phyloP scores from a whole-genome alignment of 441 rosid genomes.

The Erodium texanum region DNA sequence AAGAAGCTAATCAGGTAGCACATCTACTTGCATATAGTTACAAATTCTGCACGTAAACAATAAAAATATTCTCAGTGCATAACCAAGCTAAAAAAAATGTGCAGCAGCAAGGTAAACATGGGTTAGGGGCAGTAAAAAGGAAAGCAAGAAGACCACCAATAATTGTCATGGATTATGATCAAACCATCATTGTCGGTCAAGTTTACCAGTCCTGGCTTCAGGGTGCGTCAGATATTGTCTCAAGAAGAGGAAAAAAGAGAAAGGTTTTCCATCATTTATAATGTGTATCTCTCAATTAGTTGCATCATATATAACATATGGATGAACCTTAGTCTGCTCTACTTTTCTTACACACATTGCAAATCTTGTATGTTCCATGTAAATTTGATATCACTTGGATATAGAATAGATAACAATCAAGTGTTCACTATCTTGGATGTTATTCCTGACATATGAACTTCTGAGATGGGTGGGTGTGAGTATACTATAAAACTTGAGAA shows the following conservation, averaged over 20 bases:
- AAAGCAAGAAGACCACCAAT: conserved; percentile 37
- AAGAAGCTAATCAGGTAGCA: conserved; percentile 42
- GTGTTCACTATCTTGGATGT: background rate
- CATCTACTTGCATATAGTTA: conserved; percentile 6
- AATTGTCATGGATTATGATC: conserved; percentile 52
- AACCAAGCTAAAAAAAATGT: conserved; percentile 17
- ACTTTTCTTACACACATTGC: background rate
- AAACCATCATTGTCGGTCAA: conserved; percentile 54
- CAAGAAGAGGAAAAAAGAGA: conserved; percentile 50
- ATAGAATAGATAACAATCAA: background rate
- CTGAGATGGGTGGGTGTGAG: background rate
- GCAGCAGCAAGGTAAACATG: conserved; percentile 40
- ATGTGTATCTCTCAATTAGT: conserved; percentile 4
- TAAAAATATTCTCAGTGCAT: background rate
- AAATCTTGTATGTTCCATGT: background rate
- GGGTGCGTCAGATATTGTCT: conserved; percentile 44
- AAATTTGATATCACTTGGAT: background rate
- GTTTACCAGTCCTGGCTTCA: conserved; percentile 77
- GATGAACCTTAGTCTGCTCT: background rate
- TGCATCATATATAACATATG: conserved; percentile 2
- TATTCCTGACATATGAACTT: background rate
- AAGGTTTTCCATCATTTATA: conserved; percentile 31
- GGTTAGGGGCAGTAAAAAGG: conserved; percentile 32
- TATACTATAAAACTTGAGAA: background rate
- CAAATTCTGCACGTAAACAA: background rate